A percentile compares a stretch with the other conserved stretches of the same genome.
Evolutionary conservation across 352 stramenopile species (phyloP).

Genomic region (Phytophthora citrophthora): DNA sequence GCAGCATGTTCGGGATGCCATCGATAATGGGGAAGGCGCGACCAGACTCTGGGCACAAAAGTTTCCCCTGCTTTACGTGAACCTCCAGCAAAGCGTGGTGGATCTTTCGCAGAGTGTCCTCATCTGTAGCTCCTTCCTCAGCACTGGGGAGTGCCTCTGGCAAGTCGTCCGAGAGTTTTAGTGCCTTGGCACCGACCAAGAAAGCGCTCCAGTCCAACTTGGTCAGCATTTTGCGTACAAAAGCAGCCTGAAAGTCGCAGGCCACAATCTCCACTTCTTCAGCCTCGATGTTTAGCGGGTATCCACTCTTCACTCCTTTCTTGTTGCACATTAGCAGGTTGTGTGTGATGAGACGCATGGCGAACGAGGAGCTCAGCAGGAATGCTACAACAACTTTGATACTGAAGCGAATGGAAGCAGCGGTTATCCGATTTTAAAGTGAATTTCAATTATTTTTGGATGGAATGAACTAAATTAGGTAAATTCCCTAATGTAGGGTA

Average conservation of each 20-base stretch:
- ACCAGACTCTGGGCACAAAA: constrained; percentile 97
- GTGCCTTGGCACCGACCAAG: constrained; percentile 71
- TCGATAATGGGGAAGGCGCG: constrained; percentile 97
- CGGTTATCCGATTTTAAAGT: constrained; percentile 3
- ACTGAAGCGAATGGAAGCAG: constrained; percentile 4
- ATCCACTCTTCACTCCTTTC: constrained; percentile 93
- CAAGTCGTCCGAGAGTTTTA: constrained; percentile 76
- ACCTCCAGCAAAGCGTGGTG: constrained; percentile 94
- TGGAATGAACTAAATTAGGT: no score
- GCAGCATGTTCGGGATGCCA: constrained; percentile 98
- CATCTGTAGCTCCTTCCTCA: constrained; percentile 48
- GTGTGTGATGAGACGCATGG: constrained; percentile 94
- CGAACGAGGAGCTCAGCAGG: constrained; percentile 8
- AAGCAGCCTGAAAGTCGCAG: constrained; percentile 85
- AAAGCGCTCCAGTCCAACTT: constrained; percentile 93
- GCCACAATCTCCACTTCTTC: constrained; percentile 80
- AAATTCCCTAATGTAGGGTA: no score
- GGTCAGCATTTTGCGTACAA: constrained; percentile 89
- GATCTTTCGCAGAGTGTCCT: constrained; percentile 84
- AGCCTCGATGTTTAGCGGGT: constrained; percentile 90
- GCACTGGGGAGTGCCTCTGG: constrained; percentile 56
- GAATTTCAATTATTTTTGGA: not conserved
- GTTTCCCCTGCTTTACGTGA: constrained; percentile 95
- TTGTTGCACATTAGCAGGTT: constrained; percentile 95
- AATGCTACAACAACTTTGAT: no score